Conservation (phyloP, 106 monocot species). For the Dendrobium chrysotoxum region DNA sequence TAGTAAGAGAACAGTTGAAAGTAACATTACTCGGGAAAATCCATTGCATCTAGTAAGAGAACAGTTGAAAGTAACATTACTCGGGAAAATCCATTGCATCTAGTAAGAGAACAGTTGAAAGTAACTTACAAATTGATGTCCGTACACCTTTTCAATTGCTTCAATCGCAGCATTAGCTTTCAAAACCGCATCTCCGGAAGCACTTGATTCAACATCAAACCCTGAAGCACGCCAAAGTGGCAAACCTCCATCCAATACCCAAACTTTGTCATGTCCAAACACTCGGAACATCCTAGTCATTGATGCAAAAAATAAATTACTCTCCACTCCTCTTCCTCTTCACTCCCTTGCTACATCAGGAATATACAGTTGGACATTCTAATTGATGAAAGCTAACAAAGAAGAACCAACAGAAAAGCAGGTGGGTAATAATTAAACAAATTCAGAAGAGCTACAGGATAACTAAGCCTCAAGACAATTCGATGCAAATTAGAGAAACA, state of each 20-base stretch:
- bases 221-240: constrained; percentile 84
- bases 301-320: constrained; percentile 5
- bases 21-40: background rate
- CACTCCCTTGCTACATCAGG: background rate
- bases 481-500: too few species aligned
- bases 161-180: constrained; percentile 94
- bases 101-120: background rate
- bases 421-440: background rate
- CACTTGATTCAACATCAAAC: constrained; percentile 97
- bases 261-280: constrained; percentile 90
- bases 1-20: too few species aligned
- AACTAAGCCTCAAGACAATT: too few species aligned
- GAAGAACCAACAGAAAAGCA: background rate
- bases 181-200: constrained; percentile 86
- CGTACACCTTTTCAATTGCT: constrained; percentile 91
- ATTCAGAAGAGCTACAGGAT: background rate
- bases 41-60: background rate
- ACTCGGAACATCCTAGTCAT: constrained; percentile 85
- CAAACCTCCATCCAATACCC: constrained; percentile 97
- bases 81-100: background rate
- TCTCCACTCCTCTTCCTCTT: background rate
- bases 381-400: background rate
- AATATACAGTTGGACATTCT: background rate
- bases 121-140: constrained; percentile 51
- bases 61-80: too few species aligned